These are phyloP conservation scores for Solanum paucissectum DNA, from an alignment of 257 asterid genomes.

Conservation along the genomic window DNA sequence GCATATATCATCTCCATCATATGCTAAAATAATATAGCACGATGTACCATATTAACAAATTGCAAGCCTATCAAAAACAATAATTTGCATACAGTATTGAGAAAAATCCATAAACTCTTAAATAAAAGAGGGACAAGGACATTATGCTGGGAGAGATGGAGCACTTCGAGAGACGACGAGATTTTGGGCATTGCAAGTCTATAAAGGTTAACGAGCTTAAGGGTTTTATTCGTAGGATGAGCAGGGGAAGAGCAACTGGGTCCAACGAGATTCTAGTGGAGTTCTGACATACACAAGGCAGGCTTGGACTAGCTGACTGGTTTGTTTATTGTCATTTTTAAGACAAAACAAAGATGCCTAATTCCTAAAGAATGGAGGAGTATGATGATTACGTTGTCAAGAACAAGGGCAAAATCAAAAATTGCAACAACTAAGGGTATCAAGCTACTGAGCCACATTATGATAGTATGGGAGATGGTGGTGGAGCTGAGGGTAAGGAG, in stretches of 20 bases:
- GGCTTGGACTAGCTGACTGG: not conserved
- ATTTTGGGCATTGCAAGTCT: not conserved
- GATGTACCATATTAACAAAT: not conserved
- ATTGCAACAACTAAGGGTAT: not conserved
- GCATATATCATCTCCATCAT: not conserved
- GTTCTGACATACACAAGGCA: not conserved
- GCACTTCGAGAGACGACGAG: not conserved
- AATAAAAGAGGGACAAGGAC: not conserved
- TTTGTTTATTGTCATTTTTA: not conserved
- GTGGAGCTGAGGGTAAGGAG: not conserved
- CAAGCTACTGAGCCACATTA: not conserved
- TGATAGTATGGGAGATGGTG: not conserved
- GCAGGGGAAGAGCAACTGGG: not conserved
- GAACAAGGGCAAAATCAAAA: not conserved
- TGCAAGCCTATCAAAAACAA: not conserved
- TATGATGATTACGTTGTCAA: not conserved
- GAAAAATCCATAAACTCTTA: not conserved
- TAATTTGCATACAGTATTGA: not conserved
- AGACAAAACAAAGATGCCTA: not conserved
- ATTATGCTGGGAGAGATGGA: not conserved
- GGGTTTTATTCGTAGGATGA: not conserved
- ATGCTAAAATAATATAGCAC: not conserved
- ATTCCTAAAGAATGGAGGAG: not conserved
- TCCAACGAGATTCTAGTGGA: not conserved
- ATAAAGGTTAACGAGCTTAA: not conserved